Conservation (phyloP, 306 rosid species). For the Prunus dulcis region DNA sequence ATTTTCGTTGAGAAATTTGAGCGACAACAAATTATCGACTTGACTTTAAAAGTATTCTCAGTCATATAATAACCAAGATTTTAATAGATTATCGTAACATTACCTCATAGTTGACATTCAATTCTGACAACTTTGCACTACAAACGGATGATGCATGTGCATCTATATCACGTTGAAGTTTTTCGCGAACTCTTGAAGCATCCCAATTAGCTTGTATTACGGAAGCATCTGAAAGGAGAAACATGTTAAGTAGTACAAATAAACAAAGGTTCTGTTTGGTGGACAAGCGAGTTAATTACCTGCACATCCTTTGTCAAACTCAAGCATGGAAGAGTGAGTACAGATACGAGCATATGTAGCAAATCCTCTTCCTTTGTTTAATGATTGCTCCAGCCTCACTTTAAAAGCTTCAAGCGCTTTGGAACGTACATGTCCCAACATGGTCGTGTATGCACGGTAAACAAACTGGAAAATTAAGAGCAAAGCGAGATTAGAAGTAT, state of each 20-base stretch:
- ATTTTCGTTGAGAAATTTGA: background rate
- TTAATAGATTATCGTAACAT: conserved; percentile 7
- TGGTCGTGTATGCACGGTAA: conserved; percentile 54
- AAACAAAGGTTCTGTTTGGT: background rate
- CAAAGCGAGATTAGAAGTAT: background rate
- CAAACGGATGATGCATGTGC: conserved; percentile 51
- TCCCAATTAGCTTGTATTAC: conserved; percentile 61
- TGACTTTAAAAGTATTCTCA: background rate
- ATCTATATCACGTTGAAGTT: conserved; percentile 62
- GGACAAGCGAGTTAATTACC: background rate
- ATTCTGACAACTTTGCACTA: conserved; percentile 45
- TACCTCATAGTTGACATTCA: conserved; percentile 56
- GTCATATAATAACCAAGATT: conserved; percentile 11
- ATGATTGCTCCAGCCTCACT: background rate
- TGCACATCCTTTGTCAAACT: background rate
- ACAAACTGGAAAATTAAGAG: conserved; percentile 54
- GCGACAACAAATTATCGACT: background rate
- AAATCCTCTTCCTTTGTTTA: too few species aligned
- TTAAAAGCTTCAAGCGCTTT: conserved; percentile 51
- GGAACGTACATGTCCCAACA: conserved; percentile 68
- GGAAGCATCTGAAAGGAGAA: conserved; percentile 51
- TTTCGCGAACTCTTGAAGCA: conserved; percentile 54
- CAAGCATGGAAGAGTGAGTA: too few species aligned
- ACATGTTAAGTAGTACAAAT: background rate
- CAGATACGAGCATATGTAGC: too few species aligned